Conservation (phyloP, 192 early-diverging fungal species). For the Geranomyces michiganensis region DNA sequence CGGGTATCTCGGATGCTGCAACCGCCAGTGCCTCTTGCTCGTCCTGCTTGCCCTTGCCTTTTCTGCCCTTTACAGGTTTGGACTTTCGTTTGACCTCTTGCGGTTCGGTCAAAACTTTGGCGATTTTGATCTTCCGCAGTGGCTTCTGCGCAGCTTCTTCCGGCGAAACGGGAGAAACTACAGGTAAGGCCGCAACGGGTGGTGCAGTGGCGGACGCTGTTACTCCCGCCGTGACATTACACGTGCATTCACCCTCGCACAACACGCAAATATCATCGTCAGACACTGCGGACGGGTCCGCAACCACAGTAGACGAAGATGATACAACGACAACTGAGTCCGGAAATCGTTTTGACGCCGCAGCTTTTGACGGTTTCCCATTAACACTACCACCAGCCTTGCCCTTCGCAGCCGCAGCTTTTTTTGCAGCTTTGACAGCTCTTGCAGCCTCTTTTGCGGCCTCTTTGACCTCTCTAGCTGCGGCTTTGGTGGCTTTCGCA, state of each 20-base stretch:
- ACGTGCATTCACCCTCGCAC: slow-evolving; percentile 43
- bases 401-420: neutral
- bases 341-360: neutral
- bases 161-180: no score
- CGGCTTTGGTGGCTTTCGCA: neutral
- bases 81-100: neutral
- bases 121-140: neutral
- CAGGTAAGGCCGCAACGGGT: neutral
- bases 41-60: slow-evolving; percentile 3
- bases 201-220: neutral
- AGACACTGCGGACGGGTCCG: slow-evolving; percentile 16
- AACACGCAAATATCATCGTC: slow-evolving; percentile 35
- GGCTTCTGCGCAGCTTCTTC: neutral
- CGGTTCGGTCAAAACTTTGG: neutral
- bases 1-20: neutral
- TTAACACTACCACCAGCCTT: no score
- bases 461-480: neutral
- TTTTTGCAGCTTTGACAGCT: neutral
- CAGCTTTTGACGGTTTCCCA: neutral
- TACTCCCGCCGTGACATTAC: slow-evolving; percentile 15
- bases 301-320: neutral
- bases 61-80: neutral
- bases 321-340: neutral
- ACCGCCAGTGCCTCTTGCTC: neutral
- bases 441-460: neutral